phyloP scores from a whole-genome alignment of 208 protist genomes.

The Trypanosoma conorhini region DNA sequence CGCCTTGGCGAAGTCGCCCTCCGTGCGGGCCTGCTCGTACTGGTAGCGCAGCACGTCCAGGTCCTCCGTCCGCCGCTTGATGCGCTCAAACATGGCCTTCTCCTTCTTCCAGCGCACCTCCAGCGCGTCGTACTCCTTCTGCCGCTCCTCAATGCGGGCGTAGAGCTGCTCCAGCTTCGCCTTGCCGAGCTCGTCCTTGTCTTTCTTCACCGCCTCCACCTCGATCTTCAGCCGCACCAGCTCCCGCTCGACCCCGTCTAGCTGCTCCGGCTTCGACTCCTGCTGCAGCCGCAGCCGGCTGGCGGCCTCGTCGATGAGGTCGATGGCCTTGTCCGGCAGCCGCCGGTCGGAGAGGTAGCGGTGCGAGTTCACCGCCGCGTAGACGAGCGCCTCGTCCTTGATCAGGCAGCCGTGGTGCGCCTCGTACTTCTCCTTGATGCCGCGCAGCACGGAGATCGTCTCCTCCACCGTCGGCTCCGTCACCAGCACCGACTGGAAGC shows the following conservation, averaged over 20 bases:
- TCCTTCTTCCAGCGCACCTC: constrained; percentile 87
- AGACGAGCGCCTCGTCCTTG: constrained; percentile 90
- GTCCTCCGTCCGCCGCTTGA: constrained; percentile 93
- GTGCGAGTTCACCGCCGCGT: constrained; percentile 89
- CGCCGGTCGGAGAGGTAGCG: constrained; percentile 97
- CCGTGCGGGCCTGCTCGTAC: constrained; percentile 79
- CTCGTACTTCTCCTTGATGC: constrained; percentile 95
- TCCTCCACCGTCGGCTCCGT: constrained; percentile 96
- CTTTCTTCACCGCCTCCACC: constrained; percentile 91
- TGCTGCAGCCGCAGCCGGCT: constrained; percentile 93
- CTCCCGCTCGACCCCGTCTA: constrained; percentile 95
- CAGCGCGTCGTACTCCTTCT: constrained; percentile 87
- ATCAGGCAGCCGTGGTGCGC: constrained; percentile 91
- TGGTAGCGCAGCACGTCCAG: constrained; percentile 81
- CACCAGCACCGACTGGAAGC: constrained; percentile 98
- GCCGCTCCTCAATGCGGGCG: constrained; percentile 60
- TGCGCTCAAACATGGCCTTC: constrained; percentile 84
- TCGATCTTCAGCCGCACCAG: constrained; percentile 94
- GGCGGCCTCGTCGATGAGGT: constrained; percentile 98
- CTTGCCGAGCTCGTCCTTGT: constrained; percentile 92
- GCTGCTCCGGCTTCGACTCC: constrained; percentile 95
- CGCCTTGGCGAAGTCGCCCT: constrained; percentile 74
- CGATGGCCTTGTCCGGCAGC: constrained; percentile 99
- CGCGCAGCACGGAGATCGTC: constrained; percentile 98
- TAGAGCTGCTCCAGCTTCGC: constrained; percentile 79